These are phyloP conservation scores for Epichloe uncinata DNA, from an alignment of 2,329 filamentous ascomycete species.

Conservation along the genomic window DNA sequence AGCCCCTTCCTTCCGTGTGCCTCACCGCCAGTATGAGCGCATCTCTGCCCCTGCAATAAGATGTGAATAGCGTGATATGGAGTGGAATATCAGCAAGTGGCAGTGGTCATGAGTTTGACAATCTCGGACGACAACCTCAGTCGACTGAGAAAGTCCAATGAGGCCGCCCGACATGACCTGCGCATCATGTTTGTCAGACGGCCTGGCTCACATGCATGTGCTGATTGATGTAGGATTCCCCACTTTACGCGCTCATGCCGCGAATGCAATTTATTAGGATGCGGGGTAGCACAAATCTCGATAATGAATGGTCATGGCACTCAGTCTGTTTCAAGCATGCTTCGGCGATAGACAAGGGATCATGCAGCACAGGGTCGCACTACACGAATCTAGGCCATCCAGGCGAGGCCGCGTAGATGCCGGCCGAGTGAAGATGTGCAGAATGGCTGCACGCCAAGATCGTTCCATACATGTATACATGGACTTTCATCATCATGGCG, in stretches of 20 bases:
- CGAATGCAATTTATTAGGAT: slow-evolving; percentile 1
- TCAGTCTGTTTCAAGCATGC: not conserved
- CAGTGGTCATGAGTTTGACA: too few species aligned
- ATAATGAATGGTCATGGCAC: not conserved
- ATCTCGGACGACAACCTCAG: not conserved
- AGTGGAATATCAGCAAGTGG: too few species aligned
- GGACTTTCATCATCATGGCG: not conserved
- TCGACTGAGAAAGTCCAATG: too few species aligned
- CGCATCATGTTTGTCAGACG: not conserved
- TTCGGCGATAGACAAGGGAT: not conserved
- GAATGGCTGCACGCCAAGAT: not conserved
- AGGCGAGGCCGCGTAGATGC: not conserved
- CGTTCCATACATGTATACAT: not conserved
- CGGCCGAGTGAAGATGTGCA: slow-evolving; percentile 1
- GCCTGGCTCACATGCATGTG: not conserved
- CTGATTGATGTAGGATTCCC: slow-evolving; percentile 2
- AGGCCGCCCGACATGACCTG: not conserved
- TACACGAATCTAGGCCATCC: not conserved
- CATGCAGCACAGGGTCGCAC: not conserved
- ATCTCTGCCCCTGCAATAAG: not conserved
- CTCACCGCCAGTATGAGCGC: not conserved
- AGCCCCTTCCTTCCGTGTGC: not conserved
- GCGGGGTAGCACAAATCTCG: slow-evolving; percentile 6
- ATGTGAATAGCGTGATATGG: not conserved
- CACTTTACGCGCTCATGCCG: slow-evolving; percentile 6